Percentiles rank a stretch among this genome's conserved stretches.
These are phyloP conservation scores for Xerocomus potaroensis DNA, from an alignment of 768 basidiomycete genomes.

Conservation along the genomic window DNA sequence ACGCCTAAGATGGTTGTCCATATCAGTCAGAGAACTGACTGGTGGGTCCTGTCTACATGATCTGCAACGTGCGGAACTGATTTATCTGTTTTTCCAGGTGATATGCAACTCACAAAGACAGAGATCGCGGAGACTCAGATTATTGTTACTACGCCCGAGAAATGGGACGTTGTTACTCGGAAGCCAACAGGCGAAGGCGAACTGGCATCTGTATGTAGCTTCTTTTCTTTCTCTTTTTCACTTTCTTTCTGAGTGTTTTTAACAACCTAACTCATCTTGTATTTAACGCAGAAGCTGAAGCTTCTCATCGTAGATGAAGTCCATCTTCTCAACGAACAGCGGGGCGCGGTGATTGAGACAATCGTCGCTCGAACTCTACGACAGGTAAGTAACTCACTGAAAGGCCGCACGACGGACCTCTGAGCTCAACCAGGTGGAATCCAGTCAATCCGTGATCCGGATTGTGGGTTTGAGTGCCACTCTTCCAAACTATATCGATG, in stretches of 20 bases:
- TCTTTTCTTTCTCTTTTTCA: too few species aligned
- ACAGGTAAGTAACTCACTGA: constrained; percentile 47
- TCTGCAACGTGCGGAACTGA: neutral
- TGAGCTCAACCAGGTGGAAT: constrained; percentile 68
- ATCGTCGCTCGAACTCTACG: constrained; percentile 95
- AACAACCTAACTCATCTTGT: neutral
- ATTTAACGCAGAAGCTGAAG: constrained; percentile 66
- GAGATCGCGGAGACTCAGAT: constrained; percentile 96
- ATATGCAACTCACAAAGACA: constrained; percentile 94
- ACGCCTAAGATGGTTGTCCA: constrained; percentile 81
- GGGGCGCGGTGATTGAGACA: constrained; percentile 96
- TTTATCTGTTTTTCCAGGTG: constrained; percentile 40
- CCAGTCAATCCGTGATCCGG: constrained; percentile 91
- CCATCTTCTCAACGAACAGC: constrained; percentile 94
- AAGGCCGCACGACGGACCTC: neutral
- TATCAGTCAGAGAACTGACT: constrained; percentile 87
- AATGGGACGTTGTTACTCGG: constrained; percentile 99
- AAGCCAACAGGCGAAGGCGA: constrained; percentile 97
- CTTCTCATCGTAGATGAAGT: constrained; percentile 97
- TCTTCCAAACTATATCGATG: constrained; percentile 94
- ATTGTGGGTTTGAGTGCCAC: constrained; percentile 97
- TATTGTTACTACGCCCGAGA: constrained; percentile 98
- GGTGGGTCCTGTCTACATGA: constrained; percentile 40
- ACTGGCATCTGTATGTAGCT: constrained; percentile 73
- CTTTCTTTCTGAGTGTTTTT: too few species aligned